These are phyloP conservation scores for Actinomortierella ambigua DNA, from an alignment of 371 early-diverging fungal species.

Conservation along the genomic window DNA sequence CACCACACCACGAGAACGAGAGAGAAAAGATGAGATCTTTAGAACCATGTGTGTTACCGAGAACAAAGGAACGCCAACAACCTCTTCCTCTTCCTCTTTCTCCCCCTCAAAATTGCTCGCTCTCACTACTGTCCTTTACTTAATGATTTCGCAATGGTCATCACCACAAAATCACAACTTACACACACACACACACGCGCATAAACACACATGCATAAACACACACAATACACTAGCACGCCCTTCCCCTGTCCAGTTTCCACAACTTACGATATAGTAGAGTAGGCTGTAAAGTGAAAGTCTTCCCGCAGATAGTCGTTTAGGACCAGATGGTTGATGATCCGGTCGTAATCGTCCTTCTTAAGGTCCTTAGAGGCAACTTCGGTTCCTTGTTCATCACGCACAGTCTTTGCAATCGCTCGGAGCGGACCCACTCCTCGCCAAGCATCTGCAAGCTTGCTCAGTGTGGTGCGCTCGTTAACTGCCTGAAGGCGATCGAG, in stretches of 20 bases:
- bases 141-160: not conserved
- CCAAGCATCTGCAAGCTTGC: conserved; percentile 54
- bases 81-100: too few relatives aligned
- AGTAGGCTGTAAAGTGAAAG: conserved; percentile 63
- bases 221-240: not conserved
- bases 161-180: not conserved
- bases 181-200: not conserved
- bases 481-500: conserved; percentile 37
- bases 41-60: too few relatives aligned
- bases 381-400: conserved; percentile 32
- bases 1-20: too few relatives aligned
- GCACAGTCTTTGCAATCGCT: conserved; percentile 43
- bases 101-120: too few relatives aligned
- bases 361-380: conserved; percentile 47
- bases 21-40: not conserved
- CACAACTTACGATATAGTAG: conserved; percentile 55
- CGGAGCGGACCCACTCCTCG: conserved; percentile 51
- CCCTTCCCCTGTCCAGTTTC: not conserved
- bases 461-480: conserved; percentile 57
- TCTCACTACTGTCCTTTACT: too few relatives aligned
- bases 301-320: conserved; percentile 57
- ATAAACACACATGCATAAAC: not conserved
- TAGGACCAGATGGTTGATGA: conserved; percentile 56
- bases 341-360: conserved; percentile 55
- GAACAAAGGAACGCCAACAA: too few relatives aligned